Conservation (phyloP, 2,329 filamentous ascomycete genomes). For the Hortaea werneckii region DNA sequence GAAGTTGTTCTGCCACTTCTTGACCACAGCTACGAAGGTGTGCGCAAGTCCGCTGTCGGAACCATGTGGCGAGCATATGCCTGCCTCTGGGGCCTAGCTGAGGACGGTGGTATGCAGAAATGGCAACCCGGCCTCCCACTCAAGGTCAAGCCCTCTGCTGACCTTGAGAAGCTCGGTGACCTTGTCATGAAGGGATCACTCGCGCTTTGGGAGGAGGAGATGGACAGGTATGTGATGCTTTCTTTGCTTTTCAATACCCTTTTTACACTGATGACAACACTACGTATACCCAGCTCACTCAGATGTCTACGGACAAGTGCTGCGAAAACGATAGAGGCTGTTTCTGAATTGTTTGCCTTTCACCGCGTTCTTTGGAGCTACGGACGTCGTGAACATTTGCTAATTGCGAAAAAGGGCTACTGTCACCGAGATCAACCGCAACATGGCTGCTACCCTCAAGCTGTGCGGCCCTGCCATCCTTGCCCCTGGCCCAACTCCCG, state of each 20-base stretch:
- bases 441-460: constrained; percentile 81
- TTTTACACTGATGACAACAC: constrained; percentile 66
- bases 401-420: constrained; percentile 52
- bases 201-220: constrained; percentile 77
- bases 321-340: constrained; percentile 30
- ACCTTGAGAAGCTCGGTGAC: constrained; percentile 75
- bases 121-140: constrained; percentile 84
- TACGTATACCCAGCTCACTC: constrained; percentile 99
- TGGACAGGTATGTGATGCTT: constrained; percentile 67
- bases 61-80: constrained; percentile 91
- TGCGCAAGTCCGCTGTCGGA: constrained; percentile 81
- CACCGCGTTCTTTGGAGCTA: constrained; percentile 16
- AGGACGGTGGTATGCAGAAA: constrained; percentile 66
- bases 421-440: constrained; percentile 91
- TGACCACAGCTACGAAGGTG: constrained; percentile 85
- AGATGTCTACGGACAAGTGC: constrained; percentile 53
- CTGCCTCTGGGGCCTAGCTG: constrained; percentile 78
- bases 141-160: constrained; percentile 64
- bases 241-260: not conserved
- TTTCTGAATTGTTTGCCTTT: constrained; percentile 34
- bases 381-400: constrained; percentile 29
- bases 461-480: constrained; percentile 81
- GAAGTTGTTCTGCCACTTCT: constrained; percentile 69
- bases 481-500: constrained; percentile 52
- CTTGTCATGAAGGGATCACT: constrained; percentile 77